Conservation (phyloP, 2,329 filamentous ascomycete genomes). For the Botrytis galanthina region DNA sequence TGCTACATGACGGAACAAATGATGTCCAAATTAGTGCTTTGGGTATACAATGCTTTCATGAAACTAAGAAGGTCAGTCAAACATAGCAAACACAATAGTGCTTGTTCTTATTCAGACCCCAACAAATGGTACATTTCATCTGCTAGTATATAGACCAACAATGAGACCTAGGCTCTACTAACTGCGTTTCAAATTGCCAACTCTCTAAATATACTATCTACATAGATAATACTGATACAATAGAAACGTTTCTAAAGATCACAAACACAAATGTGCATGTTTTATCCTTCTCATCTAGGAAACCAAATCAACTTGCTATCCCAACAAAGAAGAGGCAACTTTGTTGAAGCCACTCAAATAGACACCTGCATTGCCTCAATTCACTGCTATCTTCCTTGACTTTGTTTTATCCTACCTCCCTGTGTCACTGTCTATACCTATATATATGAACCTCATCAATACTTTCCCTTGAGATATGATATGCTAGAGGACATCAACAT, state of each 20-base stretch:
- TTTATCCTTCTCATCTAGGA: background rate
- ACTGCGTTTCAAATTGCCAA: background rate
- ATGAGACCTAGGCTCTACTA: background rate
- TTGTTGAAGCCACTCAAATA: background rate
- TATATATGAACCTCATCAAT: background rate
- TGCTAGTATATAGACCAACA: background rate
- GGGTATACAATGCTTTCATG: background rate
- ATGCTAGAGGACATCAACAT: background rate
- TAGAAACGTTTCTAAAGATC: background rate
- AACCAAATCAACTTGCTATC: background rate
- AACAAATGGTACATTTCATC: background rate
- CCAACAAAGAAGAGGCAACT: background rate
- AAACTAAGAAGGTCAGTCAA: background rate
- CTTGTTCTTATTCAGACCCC: background rate
- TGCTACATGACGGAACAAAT: background rate
- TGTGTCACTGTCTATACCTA: background rate
- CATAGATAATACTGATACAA: background rate
- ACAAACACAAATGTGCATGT: background rate
- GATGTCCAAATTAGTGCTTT: background rate
- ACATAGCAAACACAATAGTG: background rate
- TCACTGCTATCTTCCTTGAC: background rate
- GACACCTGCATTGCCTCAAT: background rate
- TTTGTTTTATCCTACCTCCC: background rate
- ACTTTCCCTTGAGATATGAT: no score
- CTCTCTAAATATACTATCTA: background rate